Evolutionary conservation across 208 protist species (phyloP).

Genomic region (Naegleria lovaniensis): DNA sequence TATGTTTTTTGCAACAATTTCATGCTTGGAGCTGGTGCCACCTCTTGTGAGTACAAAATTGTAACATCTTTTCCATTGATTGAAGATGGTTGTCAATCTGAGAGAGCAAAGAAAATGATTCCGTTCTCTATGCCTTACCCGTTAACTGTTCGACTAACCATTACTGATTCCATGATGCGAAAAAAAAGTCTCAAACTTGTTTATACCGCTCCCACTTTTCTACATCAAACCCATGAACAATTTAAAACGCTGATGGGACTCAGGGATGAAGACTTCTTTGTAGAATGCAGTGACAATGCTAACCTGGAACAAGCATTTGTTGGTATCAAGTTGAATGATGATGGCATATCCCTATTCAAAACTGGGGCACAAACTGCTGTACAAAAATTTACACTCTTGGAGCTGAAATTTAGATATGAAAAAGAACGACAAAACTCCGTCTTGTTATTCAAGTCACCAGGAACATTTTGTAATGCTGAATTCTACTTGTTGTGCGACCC

Average conservation of each 20-base stretch:
- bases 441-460: not conserved
- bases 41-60: not conserved
- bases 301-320: not conserved
- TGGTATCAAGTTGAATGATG: not conserved
- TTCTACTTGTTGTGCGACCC: not conserved
- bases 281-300: not conserved
- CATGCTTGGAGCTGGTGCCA: not conserved
- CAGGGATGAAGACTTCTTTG: not conserved
- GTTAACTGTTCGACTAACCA: not conserved
- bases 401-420: not conserved
- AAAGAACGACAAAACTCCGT: not conserved
- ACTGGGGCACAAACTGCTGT: too few relatives aligned
- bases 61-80: not conserved
- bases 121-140: not conserved
- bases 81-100: not conserved
- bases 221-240: not conserved
- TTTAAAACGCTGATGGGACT: not conserved
- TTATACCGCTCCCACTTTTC: not conserved
- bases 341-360: not conserved
- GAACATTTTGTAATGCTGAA: not conserved
- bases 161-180: not conserved
- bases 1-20: not conserved
- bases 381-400: not conserved
- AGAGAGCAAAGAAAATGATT: not conserved
- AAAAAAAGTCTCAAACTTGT: not conserved